phyloP scores from a whole-genome alignment of 345 rosid species.

The Eutrema japonicum region DNA sequence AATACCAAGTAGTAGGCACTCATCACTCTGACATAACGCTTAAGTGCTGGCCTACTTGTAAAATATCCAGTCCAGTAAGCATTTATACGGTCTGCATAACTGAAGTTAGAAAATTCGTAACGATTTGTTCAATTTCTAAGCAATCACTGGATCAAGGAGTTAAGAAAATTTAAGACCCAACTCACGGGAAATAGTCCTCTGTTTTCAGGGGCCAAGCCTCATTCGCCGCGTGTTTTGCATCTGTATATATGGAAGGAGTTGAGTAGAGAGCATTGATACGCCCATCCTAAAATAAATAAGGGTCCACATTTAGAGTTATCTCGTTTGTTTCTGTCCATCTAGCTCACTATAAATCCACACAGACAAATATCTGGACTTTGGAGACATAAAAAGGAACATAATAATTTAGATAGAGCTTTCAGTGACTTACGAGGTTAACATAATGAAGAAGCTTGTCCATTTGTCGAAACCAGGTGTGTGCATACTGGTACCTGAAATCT shows the following conservation, averaged over 20 bases:
- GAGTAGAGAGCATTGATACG: conserved; percentile 96
- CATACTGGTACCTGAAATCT: conserved; percentile 95
- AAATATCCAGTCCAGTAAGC: conserved; percentile 99
- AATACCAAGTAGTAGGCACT: conserved; percentile 91
- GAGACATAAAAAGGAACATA: neutral
- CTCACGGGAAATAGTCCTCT: conserved; percentile 96
- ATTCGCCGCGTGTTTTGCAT: conserved; percentile 81
- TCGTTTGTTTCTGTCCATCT: neutral
- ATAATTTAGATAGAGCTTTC: neutral
- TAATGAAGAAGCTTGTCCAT: conserved; percentile 97
- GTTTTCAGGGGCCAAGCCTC: conserved; percentile 87
- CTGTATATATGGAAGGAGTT: conserved; percentile 95
- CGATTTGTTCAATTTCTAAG: conserved; percentile 38
- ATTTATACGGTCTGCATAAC: conserved; percentile 93
- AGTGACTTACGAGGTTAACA: conserved; percentile 76
- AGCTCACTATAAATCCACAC: neutral
- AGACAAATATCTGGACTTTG: conserved; percentile 2
- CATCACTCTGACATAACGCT: conserved; percentile 88
- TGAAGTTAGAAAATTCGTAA: conserved; percentile 37
- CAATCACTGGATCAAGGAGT: conserved; percentile 14
- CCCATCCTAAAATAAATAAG: conserved; percentile 68
- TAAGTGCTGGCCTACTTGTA: conserved; percentile 88
- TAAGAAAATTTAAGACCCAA: conserved; percentile 27
- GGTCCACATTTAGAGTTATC: conserved; percentile 23
- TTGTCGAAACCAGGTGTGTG: conserved; percentile 86